phyloP scores from a whole-genome alignment of 805 yeast genomes.

The Starmerella stellata region DNA sequence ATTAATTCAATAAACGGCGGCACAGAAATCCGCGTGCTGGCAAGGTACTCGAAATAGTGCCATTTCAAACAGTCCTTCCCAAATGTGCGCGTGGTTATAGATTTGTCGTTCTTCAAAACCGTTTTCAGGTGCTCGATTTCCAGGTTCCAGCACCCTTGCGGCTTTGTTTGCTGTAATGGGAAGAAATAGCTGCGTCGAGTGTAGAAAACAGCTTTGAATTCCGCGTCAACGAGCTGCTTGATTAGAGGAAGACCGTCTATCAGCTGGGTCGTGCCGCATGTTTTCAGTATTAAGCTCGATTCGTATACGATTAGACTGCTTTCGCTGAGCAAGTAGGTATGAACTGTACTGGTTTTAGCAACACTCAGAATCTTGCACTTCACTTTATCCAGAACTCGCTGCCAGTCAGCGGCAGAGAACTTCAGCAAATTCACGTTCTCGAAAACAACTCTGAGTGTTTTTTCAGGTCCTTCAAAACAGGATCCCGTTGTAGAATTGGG shows the following conservation, averaged over 20 bases:
- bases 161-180: constrained; percentile 62
- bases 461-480: constrained; percentile 86
- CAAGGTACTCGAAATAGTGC: not conserved
- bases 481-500: not conserved
- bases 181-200: constrained; percentile 86
- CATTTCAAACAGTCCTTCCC: not conserved
- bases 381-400: constrained; percentile 55
- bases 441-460: constrained; percentile 79
- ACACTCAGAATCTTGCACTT: constrained; percentile 77
- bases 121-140: constrained; percentile 56
- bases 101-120: constrained; percentile 28
- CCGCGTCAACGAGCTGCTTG: constrained; percentile 28
- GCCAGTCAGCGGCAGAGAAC: constrained; percentile 53
- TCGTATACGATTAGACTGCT: constrained; percentile 78
- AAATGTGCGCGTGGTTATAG: not conserved
- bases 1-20: not conserved
- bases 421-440: constrained; percentile 34
- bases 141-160: constrained; percentile 70
- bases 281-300: constrained; percentile 69
- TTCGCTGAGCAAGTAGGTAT: constrained; percentile 75
- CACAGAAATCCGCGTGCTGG: no score
- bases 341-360: constrained; percentile 43
- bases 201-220: constrained; percentile 44
- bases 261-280: constrained; percentile 93
- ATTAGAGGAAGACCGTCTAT: constrained; percentile 54